These are phyloP conservation scores for Panellus pusillus DNA, from an alignment of 768 basidiomycete species.

Conservation along the genomic window DNA sequence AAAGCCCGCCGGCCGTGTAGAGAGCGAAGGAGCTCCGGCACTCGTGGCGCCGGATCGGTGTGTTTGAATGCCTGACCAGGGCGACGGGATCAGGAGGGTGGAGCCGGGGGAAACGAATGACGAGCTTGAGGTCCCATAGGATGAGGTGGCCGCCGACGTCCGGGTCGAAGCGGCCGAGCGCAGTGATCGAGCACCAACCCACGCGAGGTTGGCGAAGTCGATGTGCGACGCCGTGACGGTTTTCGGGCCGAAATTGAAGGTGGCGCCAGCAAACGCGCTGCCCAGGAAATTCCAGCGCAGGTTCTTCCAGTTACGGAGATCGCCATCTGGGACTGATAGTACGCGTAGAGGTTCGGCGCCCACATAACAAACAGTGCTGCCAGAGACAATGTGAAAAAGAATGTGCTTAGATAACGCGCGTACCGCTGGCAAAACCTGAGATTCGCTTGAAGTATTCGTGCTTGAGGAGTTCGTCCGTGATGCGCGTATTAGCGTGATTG, in stretches of 20 bases:
- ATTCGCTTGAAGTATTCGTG: slow-evolving; percentile 3
- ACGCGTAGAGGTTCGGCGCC: slow-evolving; percentile 1
- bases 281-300: background rate
- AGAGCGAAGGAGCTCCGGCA: slow-evolving; percentile 19
- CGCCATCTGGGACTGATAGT: background rate
- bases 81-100: slow-evolving; percentile 25
- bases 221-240: slow-evolving; percentile 19
- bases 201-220: slow-evolving; percentile 28
- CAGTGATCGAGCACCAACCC: slow-evolving; percentile 28
- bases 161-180: slow-evolving; percentile 26
- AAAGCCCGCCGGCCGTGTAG: slow-evolving; percentile 20
- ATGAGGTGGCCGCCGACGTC: slow-evolving; percentile 25
- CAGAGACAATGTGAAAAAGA: too few relatives aligned
- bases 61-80: slow-evolving; percentile 9
- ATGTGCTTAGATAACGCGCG: background rate
- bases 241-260: slow-evolving; percentile 31
- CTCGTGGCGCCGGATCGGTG: background rate
- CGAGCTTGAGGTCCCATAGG: slow-evolving; percentile 23
- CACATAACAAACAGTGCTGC: background rate
- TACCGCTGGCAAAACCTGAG: background rate
- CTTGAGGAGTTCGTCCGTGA: slow-evolving; percentile 1
- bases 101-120: slow-evolving; percentile 28
- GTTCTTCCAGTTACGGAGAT: background rate
- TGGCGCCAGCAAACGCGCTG: slow-evolving; percentile 25
- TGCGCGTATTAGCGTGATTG: background rate